Evolutionary conservation across 75 land plant genomes (phyloP).

Genomic region (Sequoiadendron giganteum): DNA sequence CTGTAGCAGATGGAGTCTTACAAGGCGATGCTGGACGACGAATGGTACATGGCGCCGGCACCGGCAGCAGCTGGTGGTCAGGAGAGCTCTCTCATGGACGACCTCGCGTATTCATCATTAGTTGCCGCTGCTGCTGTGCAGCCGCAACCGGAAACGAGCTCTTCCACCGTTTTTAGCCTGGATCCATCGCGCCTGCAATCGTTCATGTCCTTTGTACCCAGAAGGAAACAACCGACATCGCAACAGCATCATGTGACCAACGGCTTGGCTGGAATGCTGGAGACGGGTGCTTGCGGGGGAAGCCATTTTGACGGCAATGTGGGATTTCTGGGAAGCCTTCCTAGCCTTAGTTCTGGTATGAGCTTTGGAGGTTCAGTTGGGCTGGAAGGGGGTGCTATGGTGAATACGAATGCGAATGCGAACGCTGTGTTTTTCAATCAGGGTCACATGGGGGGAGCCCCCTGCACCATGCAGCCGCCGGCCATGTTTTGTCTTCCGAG

Average conservation of each 20-base stretch:
- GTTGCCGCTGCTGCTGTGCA: background rate
- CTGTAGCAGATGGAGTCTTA: slow-evolving; percentile 7
- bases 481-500: background rate
- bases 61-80: slow-evolving; percentile 4
- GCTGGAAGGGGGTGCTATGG: slow-evolving; percentile 21
- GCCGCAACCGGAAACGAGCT: background rate
- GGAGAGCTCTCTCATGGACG: slow-evolving; percentile 1
- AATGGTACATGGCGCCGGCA: slow-evolving; percentile 1
- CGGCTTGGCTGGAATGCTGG: background rate
- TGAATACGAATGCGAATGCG: slow-evolving; percentile 15
- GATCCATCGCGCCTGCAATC: slow-evolving; percentile 5
- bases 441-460: background rate
- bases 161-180: background rate
- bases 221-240: background rate
- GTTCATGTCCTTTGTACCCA: slow-evolving; percentile 8
- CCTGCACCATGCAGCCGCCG: background rate
- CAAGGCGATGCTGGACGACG: slow-evolving; percentile 4
- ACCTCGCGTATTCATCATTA: background rate
- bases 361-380: background rate
- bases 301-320: slow-evolving; percentile 10
- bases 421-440: slow-evolving; percentile 4
- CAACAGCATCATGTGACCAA: background rate
- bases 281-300: background rate
- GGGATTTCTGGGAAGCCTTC: background rate
- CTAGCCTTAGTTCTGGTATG: background rate